Percentiles rank a stretch among this genome's conserved stretches.
phyloP scores from a whole-genome alignment of 495 filamentous ascomycete genomes.

The Penicillium salamii region DNA sequence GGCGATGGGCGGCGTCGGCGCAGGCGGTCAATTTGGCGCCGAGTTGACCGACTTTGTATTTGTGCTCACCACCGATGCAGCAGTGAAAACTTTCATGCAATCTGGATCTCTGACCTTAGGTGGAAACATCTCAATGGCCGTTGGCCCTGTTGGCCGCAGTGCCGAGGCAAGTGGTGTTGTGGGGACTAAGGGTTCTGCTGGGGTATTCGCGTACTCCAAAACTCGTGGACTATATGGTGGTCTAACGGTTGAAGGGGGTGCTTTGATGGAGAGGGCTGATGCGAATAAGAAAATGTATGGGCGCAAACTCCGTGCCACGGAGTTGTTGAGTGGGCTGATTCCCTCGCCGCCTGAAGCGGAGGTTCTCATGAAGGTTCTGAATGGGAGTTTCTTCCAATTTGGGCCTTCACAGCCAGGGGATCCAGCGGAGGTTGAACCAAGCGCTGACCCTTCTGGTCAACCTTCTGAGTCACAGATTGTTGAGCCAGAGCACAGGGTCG shows the following conservation, averaged over 20 bases:
- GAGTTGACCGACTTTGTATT: constrained; percentile 97
- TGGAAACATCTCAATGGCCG: constrained; percentile 88
- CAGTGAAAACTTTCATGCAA: constrained; percentile 88
- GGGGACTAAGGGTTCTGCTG: constrained; percentile 73
- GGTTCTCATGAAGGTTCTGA: constrained; percentile 74
- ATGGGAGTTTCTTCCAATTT: constrained; percentile 23
- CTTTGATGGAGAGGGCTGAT: constrained; percentile 82
- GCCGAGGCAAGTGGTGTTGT: constrained; percentile 86
- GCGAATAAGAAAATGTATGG: constrained; percentile 93
- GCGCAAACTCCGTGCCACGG: constrained; percentile 64
- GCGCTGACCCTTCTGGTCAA: not conserved
- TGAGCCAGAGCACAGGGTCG: too few relatives aligned
- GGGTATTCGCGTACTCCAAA: constrained; percentile 89
- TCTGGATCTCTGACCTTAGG: constrained; percentile 79
- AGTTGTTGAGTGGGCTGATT: constrained; percentile 74
- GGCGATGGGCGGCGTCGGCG: constrained; percentile 75
- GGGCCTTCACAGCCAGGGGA: not conserved
- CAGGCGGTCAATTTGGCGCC: constrained; percentile 90
- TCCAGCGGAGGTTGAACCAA: not conserved
- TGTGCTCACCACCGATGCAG: constrained; percentile 82
- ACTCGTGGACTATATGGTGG: constrained; percentile 93
- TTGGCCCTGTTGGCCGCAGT: constrained; percentile 85
- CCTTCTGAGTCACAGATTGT: not conserved
- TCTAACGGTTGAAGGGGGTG: constrained; percentile 79
- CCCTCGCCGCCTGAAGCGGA: constrained; percentile 74